Evolutionary conservation across 148 eudicot genomes (phyloP).

Genomic region (Amaranthus palmeri): DNA sequence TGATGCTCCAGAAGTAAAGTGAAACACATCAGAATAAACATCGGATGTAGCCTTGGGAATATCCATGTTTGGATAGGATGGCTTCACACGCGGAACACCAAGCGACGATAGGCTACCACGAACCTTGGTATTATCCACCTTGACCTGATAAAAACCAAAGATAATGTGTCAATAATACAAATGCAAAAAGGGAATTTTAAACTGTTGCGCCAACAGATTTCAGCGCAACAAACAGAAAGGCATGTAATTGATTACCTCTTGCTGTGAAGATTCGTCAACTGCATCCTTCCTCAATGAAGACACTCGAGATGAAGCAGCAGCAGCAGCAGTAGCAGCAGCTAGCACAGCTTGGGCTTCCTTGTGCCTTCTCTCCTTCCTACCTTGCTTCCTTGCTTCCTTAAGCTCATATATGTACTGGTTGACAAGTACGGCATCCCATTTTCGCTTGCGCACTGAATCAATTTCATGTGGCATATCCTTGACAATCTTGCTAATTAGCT

Average conservation of each 20-base stretch:
- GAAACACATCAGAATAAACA: conserved; percentile 43
- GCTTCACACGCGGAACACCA: conserved; percentile 51
- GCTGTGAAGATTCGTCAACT: conserved; percentile 56
- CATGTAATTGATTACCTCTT: conserved; percentile 44
- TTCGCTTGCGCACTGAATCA: conserved; percentile 50
- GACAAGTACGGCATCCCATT: conserved; percentile 85
- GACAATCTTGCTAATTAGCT: conserved; percentile 61
- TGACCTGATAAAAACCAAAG: conserved; percentile 26
- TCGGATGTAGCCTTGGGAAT: conserved; percentile 44
- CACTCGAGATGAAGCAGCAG: conserved; percentile 82
- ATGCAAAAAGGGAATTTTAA: background rate
- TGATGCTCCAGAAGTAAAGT: conserved; percentile 34
- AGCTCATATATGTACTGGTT: conserved; percentile 75
- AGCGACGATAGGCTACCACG: conserved; percentile 41
- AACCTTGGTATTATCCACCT: conserved; percentile 41
- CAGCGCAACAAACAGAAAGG: conserved; percentile 1
- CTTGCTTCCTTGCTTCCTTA: conserved; percentile 83
- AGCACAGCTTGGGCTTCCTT: conserved; percentile 94
- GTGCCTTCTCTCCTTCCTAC: conserved; percentile 87
- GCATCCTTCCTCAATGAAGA: conserved; percentile 83
- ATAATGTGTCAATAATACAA: conserved; percentile 1
- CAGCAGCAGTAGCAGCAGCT: conserved; percentile 98
- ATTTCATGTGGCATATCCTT: conserved; percentile 63
- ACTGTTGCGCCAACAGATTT: background rate
- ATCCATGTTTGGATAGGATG: conserved; percentile 49